Conservation (phyloP, 805 yeast genomes). For the Torulaspora franciscae region DNA sequence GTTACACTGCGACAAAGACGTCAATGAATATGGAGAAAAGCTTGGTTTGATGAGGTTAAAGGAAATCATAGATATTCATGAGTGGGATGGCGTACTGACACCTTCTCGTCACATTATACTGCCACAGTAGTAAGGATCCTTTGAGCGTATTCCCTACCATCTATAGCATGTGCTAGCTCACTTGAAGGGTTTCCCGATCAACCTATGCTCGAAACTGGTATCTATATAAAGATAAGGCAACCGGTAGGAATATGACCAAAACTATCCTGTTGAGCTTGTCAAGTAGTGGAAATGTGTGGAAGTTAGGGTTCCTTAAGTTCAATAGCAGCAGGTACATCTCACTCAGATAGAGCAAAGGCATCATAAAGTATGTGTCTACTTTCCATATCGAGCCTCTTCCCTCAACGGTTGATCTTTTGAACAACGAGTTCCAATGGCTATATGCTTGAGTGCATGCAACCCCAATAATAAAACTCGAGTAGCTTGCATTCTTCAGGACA, state of each 20-base stretch:
- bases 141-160: no score
- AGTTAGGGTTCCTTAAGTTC: conserved; percentile 26
- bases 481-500: conserved; percentile 30
- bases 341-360: conserved; percentile 30
- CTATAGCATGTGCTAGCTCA: no score
- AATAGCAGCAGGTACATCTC: conserved; percentile 31
- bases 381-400: conserved; percentile 19
- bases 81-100: conserved; percentile 37
- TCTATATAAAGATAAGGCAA: conserved; percentile 24
- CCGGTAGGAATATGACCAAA: conserved; percentile 27
- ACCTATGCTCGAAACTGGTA: conserved; percentile 12
- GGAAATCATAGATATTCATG: conserved; percentile 47
- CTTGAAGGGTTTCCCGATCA: background rate
- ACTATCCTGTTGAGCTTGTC: conserved; percentile 26
- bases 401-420: conserved; percentile 16
- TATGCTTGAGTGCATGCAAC: conserved; percentile 27
- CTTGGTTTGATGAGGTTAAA: conserved; percentile 41
- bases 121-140: no score
- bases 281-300: conserved; percentile 24
- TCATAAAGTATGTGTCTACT: conserved; percentile 18
- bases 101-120: background rate
- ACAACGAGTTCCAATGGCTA: conserved; percentile 29
- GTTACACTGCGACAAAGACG: conserved; percentile 20
- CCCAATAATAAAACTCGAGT: conserved; percentile 29
- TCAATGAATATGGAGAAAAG: conserved; percentile 42